Conservation (phyloP, 1,284 basidiomycete genomes). For the Tremellales sp. region DNA sequence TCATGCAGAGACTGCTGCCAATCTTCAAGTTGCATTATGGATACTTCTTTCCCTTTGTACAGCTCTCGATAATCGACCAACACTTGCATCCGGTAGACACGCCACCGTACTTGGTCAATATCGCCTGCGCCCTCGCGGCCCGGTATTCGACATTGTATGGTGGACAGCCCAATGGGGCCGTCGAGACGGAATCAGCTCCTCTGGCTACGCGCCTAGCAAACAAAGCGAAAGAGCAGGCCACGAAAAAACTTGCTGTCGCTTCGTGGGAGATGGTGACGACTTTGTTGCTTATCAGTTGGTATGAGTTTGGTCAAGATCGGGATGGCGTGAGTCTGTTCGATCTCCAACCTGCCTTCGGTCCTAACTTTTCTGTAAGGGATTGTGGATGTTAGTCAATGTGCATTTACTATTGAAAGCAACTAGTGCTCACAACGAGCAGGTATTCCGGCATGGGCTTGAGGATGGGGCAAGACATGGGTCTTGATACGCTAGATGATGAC, state of each 20-base stretch:
- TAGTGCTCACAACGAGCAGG: too few relatives aligned
- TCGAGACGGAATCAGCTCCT: not conserved
- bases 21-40: slow-evolving; percentile 17
- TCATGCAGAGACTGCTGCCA: slow-evolving; percentile 12
- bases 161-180: not conserved
- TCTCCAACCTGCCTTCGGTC: not conserved
- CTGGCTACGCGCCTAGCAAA: slow-evolving; percentile 5
- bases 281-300: slow-evolving; percentile 22
- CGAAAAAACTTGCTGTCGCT: slow-evolving; percentile 11
- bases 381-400: slow-evolving; percentile 18
- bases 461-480: slow-evolving; percentile 20
- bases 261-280: slow-evolving; percentile 13
- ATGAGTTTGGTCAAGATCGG: slow-evolving; percentile 23
- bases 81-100: not conserved
- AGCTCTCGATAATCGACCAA: not conserved
- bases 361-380: slow-evolving; percentile 15
- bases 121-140: slow-evolving; percentile 17
- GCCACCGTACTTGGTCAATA: slow-evolving; percentile 17
- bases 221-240: slow-evolving; percentile 21
- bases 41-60: slow-evolving; percentile 20
- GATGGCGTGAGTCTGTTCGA: slow-evolving; percentile 11
- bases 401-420: not conserved
- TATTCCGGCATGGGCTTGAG: slow-evolving; percentile 24
- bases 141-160: slow-evolving; percentile 12
- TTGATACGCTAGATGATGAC: slow-evolving; percentile 2